These are phyloP conservation scores for Gnomoniopsis sp. DNA, from an alignment of 2,329 filamentous ascomycete genomes.

Conservation along the genomic window DNA sequence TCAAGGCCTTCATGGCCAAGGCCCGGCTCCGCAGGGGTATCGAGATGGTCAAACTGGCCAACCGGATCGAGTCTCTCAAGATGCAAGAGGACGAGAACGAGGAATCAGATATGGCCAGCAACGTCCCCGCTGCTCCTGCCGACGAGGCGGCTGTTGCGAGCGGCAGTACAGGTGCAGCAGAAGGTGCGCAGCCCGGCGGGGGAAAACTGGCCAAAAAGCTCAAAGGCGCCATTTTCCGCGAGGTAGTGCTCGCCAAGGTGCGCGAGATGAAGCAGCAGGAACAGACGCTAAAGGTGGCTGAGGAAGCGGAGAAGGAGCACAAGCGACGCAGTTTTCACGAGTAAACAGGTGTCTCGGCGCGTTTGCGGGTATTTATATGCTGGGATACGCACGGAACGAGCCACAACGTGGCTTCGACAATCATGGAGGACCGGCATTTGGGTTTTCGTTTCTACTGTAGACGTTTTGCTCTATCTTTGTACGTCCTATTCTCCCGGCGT, in stretches of 20 bases:
- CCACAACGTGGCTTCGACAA: background rate
- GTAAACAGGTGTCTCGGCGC: constrained; percentile 15
- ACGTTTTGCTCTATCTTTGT: background rate
- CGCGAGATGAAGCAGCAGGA: constrained; percentile 87
- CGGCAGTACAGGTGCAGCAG: background rate
- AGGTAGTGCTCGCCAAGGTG: constrained; percentile 91
- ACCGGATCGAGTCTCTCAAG: constrained; percentile 92
- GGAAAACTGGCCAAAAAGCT: constrained; percentile 45
- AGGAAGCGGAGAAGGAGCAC: constrained; percentile 51
- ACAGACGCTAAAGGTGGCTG: constrained; percentile 65
- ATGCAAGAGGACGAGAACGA: constrained; percentile 83
- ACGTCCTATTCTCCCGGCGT: background rate
- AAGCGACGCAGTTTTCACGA: constrained; percentile 32
- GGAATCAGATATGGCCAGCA: constrained; percentile 68
- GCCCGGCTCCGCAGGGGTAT: constrained; percentile 89
- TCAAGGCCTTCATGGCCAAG: constrained; percentile 89
- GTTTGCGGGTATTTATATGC: background rate
- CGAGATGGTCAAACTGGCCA: constrained; percentile 92
- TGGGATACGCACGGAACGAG: background rate
- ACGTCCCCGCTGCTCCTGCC: constrained; percentile 57
- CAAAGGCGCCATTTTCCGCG: constrained; percentile 78
- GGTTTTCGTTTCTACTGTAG: background rate
- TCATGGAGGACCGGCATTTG: constrained; percentile 1
- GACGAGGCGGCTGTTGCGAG: constrained; percentile 29
- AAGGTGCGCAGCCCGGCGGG: constrained; percentile 30